Percentiles rank a stretch among this genome's conserved stretches.
Evolutionary conservation across 805 yeast genomes (phyloP).

Genomic region (Candida silvicultrix): DNA sequence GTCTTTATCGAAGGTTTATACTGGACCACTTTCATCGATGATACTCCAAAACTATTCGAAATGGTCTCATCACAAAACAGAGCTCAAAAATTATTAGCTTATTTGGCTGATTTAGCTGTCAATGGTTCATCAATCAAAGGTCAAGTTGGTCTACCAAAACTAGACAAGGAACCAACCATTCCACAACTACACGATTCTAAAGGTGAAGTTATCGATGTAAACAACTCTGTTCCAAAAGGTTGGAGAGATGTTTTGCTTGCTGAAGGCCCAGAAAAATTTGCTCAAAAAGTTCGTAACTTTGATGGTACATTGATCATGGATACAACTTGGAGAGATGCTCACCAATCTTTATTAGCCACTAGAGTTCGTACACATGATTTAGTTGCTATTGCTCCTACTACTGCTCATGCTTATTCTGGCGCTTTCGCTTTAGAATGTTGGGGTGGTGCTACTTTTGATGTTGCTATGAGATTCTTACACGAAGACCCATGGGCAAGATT

Average conservation of each 20-base stretch:
- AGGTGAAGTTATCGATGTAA: constrained; percentile 58
- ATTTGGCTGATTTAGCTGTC: constrained; percentile 89
- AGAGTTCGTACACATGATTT: constrained; percentile 94
- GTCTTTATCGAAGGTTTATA: constrained; percentile 81
- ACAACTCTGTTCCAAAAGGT: constrained; percentile 56
- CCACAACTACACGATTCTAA: constrained; percentile 63
- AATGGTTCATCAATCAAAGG: constrained; percentile 96
- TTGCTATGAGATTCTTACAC: constrained; percentile 94
- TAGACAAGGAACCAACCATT: constrained; percentile 64
- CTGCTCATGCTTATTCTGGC: constrained; percentile 83
- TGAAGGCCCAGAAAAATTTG: constrained; percentile 86
- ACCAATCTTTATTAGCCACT: constrained; percentile 94
- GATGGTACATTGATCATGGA: constrained; percentile 93
- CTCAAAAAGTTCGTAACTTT: constrained; percentile 76
- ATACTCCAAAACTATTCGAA: constrained; percentile 92
- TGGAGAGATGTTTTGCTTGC: constrained; percentile 87
- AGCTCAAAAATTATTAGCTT: constrained; percentile 88
- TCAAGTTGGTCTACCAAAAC: constrained; percentile 87
- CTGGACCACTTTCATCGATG: constrained; percentile 99
- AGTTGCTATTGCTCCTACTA: constrained; percentile 86
- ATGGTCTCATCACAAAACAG: constrained; percentile 94
- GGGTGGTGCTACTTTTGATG: constrained; percentile 99
- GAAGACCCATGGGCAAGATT: constrained; percentile 99
- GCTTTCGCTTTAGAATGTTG: constrained; percentile 98
- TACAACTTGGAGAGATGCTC: constrained; percentile 99